A percentile compares a stretch with the other conserved stretches of the same genome.
Evolutionary conservation across 1,284 basidiomycete species (phyloP).

Genomic region (Phlebopus sp.): DNA sequence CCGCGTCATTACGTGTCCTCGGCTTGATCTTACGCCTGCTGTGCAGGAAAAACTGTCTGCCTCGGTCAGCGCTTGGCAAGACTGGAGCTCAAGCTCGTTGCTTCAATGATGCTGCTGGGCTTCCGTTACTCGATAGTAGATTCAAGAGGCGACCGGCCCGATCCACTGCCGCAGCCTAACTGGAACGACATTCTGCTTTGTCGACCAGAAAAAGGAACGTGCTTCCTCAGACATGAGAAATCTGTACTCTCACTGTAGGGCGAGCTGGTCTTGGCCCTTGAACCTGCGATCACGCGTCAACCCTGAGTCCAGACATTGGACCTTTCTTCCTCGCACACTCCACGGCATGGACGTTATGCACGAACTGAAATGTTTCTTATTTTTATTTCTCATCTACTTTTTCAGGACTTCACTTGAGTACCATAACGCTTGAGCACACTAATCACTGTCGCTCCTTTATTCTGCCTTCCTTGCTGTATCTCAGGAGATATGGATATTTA

Average conservation of each 20-base stretch:
- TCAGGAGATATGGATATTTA: slow-evolving; percentile 4
- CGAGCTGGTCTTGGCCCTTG: slow-evolving; percentile 27
- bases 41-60: slow-evolving; percentile 60
- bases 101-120: slow-evolving; percentile 60
- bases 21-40: slow-evolving; percentile 15
- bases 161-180: slow-evolving; percentile 55
- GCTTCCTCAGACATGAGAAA: slow-evolving; percentile 49
- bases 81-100: slow-evolving; percentile 65
- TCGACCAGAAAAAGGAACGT: slow-evolving; percentile 52
- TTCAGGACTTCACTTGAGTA: slow-evolving; percentile 18
- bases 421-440: slow-evolving; percentile 7
- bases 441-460: slow-evolving; percentile 5
- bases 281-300: slow-evolving; percentile 12
- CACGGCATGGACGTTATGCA: neutral
- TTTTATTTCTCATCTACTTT: slow-evolving; percentile 19
- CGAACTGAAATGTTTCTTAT: slow-evolving; percentile 19
- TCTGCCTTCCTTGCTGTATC: slow-evolving; percentile 11
- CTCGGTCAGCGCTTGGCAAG: slow-evolving; percentile 69
- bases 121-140: slow-evolving; percentile 58
- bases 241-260: slow-evolving; percentile 19
- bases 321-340: slow-evolving; percentile 4
- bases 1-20: slow-evolving; percentile 19
- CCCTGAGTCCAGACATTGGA: slow-evolving; percentile 14
- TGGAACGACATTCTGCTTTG: slow-evolving; percentile 74
- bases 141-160: slow-evolving; percentile 41